These are phyloP conservation scores for Francoa sonchifolia DNA, from an alignment of 441 rosid genomes.

Conservation along the genomic window DNA sequence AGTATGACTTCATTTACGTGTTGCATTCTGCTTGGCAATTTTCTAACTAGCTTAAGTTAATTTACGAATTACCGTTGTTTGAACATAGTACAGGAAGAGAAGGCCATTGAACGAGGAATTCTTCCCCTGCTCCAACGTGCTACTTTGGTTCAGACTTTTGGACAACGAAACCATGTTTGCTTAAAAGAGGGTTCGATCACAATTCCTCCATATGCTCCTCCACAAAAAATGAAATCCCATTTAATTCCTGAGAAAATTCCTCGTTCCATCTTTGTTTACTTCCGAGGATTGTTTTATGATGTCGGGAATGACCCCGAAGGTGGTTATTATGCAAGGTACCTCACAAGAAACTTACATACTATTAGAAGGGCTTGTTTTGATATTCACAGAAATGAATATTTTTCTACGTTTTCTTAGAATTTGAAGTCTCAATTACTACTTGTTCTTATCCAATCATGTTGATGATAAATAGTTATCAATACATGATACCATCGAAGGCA, in stretches of 20 bases:
- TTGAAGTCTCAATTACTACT: neutral
- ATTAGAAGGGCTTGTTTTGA: neutral
- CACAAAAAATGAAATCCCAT: constrained; percentile 72
- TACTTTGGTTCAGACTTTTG: constrained; percentile 69
- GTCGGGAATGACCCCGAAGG: constrained; percentile 79
- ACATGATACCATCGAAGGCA: too few species aligned
- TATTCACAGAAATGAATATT: neutral
- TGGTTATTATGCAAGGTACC: constrained; percentile 67
- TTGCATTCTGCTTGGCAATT: constrained; percentile 5
- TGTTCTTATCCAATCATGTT: too few species aligned
- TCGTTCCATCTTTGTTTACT: constrained; percentile 63
- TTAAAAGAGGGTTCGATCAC: constrained; percentile 64
- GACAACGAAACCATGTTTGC: constrained; percentile 68
- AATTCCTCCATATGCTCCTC: constrained; percentile 75
- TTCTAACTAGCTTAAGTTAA: neutral
- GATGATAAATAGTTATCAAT: too few species aligned
- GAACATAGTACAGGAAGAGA: constrained; percentile 70
- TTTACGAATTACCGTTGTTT: too few species aligned
- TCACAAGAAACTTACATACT: constrained; percentile 2
- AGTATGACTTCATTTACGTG: neutral
- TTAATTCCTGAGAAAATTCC: constrained; percentile 62
- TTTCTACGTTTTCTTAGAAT: neutral
- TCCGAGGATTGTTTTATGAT: constrained; percentile 68
- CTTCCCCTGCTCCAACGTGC: constrained; percentile 60
- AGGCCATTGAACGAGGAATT: constrained; percentile 71